Evolutionary conservation across 345 rosid genomes (phyloP), one percentile per base, ranked within the genome.

Genomic region (Arabidopsis thaliana): DNA sequence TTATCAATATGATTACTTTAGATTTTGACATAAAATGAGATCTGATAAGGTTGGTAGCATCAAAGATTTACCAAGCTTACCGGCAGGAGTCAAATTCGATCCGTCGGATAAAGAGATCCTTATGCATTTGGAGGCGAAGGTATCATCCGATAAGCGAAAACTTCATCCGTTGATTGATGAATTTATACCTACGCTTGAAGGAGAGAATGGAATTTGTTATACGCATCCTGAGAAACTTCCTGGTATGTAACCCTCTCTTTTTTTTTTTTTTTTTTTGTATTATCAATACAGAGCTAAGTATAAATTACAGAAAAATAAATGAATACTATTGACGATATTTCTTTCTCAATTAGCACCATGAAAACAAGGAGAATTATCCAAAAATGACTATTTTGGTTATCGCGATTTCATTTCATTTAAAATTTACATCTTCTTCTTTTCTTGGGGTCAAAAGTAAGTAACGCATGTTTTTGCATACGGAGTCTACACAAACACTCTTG

Each of bases 201-300:
- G 96, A 6, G 88, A 90, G 23, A 88, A 90, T 76, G 99, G 99
- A 16, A 94, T 94, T 83, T 94, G 99, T 77, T 94, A 84, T 50
- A 87, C 96, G 13, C 99, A 94, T 73, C 99, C 99, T 1, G 93
- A 92, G 70, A 90, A 79, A 82, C 91, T 95, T 12, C 99, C 97
- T 37, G 98, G 98, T 93, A 77, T 9, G 60, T 76, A 76, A 44
- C 46, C 7, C 7, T 50, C 7, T 30, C 62, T 37, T 42, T 16
- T 16, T 16, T 16, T 16, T 16, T 16, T 16, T 16, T 16, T 16
- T 16, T 16, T 16, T 49, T n/a, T 55, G 46, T 23, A 14, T 32
- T 42, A 55, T 24, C 16, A 42, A 37, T 30, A 34, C 32, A 65
- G 8, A 44, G 40, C 37, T 14, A 42, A 53, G 2, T 2, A 42